phyloP scores from a whole-genome alignment of 768 basidiomycete genomes.

The Tubosaeta sp. region DNA sequence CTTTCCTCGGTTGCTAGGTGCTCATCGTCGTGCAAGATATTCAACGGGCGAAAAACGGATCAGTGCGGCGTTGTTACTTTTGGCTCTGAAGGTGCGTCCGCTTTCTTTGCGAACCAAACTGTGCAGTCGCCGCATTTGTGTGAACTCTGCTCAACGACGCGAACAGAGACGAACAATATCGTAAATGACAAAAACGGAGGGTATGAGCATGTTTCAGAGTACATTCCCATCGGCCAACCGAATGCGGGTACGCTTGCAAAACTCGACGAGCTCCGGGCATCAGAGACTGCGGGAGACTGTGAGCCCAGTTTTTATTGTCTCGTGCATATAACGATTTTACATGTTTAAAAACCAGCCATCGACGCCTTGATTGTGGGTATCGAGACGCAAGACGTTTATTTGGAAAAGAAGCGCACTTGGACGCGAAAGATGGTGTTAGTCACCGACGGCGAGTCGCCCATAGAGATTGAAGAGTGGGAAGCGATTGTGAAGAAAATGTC shows the following conservation, averaged over 20 bases:
- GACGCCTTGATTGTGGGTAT: conserved; percentile 86
- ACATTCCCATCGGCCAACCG: conserved; percentile 64
- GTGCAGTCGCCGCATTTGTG: no score
- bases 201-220: conserved; percentile 71
- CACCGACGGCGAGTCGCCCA: conserved; percentile 79
- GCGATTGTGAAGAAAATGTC: conserved; percentile 63
- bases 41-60: conserved; percentile 88
- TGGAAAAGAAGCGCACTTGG: conserved; percentile 75
- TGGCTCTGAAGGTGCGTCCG: conserved; percentile 64
- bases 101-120: no score
- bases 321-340: background rate
- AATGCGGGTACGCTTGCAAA: conserved; percentile 63
- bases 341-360: conserved; percentile 47
- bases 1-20: background rate
- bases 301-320: conserved; percentile 22
- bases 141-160: background rate
- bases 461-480: conserved; percentile 76
- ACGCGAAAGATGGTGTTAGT: conserved; percentile 78
- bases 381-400: conserved; percentile 68
- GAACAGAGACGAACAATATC: conserved; percentile 60
- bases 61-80: conserved; percentile 87
- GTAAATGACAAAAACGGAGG: conserved; percentile 58
- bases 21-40: conserved; percentile 54
- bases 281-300: conserved; percentile 63
- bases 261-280: conserved; percentile 55